phyloP scores from a whole-genome alignment of 768 basidiomycete species.

The Coprinopsis strossmayeri region DNA sequence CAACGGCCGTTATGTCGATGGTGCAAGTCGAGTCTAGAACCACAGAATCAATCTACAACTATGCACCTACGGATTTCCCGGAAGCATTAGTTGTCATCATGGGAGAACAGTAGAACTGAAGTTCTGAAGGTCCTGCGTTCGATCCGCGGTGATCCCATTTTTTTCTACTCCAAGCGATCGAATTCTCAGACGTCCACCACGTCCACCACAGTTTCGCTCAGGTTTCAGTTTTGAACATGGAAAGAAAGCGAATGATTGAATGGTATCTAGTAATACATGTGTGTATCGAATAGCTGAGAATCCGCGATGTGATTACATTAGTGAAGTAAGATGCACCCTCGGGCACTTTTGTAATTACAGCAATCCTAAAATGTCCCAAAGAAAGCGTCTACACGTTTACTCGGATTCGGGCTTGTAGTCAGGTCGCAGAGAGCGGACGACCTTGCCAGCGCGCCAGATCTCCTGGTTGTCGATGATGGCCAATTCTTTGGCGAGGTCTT shows the following conservation, averaged over 20 bases:
- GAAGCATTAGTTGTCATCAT: too few relatives aligned
- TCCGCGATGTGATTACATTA: background rate
- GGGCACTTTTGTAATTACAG: conserved; percentile 18
- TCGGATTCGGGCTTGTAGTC: conserved; percentile 69
- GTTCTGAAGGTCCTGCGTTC: too few relatives aligned
- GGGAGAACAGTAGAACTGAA: too few relatives aligned
- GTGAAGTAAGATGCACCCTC: background rate
- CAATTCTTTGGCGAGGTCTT: conserved; percentile 88
- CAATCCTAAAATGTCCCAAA: background rate
- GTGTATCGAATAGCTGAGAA: background rate
- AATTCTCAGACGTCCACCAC: too few relatives aligned
- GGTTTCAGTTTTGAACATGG: too few relatives aligned
- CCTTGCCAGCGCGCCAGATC: conserved; percentile 97
- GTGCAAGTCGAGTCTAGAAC: too few relatives aligned
- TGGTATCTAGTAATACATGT: background rate
- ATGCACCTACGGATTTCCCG: too few relatives aligned
- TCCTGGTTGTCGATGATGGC: conserved; percentile 96
- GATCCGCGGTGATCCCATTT: too few relatives aligned
- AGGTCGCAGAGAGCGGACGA: conserved; percentile 82
- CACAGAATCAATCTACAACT: too few relatives aligned
- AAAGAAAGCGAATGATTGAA: background rate
- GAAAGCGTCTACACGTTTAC: conserved; percentile 17
- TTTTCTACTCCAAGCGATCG: too few relatives aligned
- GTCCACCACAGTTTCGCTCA: too few relatives aligned
- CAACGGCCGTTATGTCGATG: too few relatives aligned